A percentile compares a stretch with the other conserved stretches of the same genome.
Conservation (phyloP, 805 yeast species). For the Hanseniaspora hatyaiensis region DNA sequence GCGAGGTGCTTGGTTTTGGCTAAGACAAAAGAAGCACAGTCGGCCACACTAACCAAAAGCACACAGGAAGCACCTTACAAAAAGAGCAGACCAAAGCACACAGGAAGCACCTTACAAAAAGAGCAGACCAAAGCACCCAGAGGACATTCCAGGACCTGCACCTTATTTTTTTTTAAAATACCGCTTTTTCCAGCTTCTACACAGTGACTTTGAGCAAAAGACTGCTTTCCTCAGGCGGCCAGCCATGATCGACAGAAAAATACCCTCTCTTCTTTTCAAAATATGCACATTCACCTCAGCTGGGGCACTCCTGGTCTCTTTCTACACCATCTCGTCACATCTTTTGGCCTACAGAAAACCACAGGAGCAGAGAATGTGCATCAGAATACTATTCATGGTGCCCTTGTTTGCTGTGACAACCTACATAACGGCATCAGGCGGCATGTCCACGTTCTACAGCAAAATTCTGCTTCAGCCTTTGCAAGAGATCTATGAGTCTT, state of each 20-base stretch:
- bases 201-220: not conserved
- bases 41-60: too few species aligned
- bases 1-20: too few species aligned
- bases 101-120: too few species aligned
- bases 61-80: too few species aligned
- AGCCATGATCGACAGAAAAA: not conserved
- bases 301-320: conserved; percentile 34
- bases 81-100: too few species aligned
- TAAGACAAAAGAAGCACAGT: too few species aligned
- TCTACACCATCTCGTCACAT: conserved; percentile 41
- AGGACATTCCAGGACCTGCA: too few species aligned
- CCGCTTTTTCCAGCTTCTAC: not conserved
- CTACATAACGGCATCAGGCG: conserved; percentile 33
- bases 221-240: too few species aligned
- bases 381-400: conserved; percentile 69
- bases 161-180: not conserved
- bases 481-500: conserved; percentile 87
- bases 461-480: conserved; percentile 51
- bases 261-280: conserved; percentile 5
- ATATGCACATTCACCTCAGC: conserved; percentile 22
- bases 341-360: conserved; percentile 75
- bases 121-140: too few species aligned
- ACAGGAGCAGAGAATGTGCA: conserved; percentile 69
- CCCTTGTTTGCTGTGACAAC: conserved; percentile 73
- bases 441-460: conserved; percentile 37